Base-by-base conservation (phyloP, 1,284 basidiomycete genomes). In the Naganishia liquefaciens region DNA sequence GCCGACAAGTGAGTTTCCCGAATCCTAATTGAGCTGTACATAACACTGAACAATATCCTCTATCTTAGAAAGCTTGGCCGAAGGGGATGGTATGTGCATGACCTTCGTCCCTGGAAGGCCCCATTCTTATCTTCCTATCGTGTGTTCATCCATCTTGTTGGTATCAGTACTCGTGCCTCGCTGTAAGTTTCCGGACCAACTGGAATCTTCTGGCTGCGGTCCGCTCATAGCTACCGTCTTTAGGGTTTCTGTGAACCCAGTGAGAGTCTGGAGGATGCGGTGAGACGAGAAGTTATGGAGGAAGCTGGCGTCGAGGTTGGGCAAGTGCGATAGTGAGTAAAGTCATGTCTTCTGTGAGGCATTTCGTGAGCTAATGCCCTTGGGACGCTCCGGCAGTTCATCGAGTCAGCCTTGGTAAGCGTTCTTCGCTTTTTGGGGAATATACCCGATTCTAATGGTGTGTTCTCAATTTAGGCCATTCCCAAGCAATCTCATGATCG, bases 261-360 rank as follows among this genome's bases (percentile, higher is more conserved):
- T 47, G 64, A 96, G 78, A 87, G 88, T 0, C 89, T 98, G 69
- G 95, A 99, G 78, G 94, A 98, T 71, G 89, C 93, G 0, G 93
- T 98, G 19, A 84, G 86, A 67, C 84, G 95, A 37, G 95, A 98
- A 78, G 89, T 96, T 71, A 89, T 91, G 85, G 95, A 98, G 77
- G 95, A 98, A 78, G 90, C 91, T 0, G 95, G 95, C 5, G 84
- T 98, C 23, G 84, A 84, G 49, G 90, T 94, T 9, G 89, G 87
- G 80, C 84, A 90, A 68, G 86, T 95, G 11, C 82, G 83, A 68
- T 98, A 98, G 80, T 93, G 92, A 71, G 77, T 71, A 7, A 30
- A 7, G 23, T 23, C 23, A 13, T 28, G 9, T 11, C 10, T 30
- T 3, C n/a, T 37, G 9, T n/a, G 13, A 37, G 13, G 33, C 2